These are phyloP conservation scores for Diplodia sapinea DNA, from an alignment of 2,329 filamentous ascomycete genomes.

Conservation along the genomic window DNA sequence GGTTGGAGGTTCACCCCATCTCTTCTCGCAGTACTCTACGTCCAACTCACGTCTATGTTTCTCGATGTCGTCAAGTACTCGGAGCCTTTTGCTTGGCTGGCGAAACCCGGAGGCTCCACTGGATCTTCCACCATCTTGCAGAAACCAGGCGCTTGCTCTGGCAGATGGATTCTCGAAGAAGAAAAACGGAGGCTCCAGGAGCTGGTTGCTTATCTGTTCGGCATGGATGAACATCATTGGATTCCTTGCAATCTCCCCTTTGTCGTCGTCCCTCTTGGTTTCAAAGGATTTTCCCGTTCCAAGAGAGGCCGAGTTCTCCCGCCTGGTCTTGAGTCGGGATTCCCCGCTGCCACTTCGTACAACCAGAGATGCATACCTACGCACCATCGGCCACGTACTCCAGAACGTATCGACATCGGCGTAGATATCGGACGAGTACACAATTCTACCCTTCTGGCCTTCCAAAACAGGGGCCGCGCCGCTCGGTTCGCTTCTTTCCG, in stretches of 20 bases:
- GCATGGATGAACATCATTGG: conserved; percentile 1
- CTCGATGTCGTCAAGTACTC: background rate
- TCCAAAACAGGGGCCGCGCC: background rate
- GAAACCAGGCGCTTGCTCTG: background rate
- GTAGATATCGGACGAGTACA: background rate
- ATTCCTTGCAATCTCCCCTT: conserved; percentile 1
- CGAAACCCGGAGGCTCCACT: background rate
- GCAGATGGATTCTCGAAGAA: background rate
- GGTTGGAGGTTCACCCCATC: conserved; percentile 41
- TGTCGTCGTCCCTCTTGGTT: background rate
- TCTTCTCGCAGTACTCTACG: conserved; percentile 38
- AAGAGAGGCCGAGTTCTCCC: background rate
- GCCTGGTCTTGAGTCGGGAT: background rate
- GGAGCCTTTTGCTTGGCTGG: background rate
- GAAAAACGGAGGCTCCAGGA: background rate
- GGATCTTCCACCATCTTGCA: background rate
- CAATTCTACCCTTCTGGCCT: background rate
- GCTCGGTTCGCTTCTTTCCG: background rate
- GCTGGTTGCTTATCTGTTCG: background rate
- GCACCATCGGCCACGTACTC: background rate
- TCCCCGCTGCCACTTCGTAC: background rate
- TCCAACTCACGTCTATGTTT: conserved; percentile 35
- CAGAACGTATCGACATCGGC: background rate
- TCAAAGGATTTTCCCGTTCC: background rate
- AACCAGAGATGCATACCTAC: background rate